phyloP scores from a whole-genome alignment of 805 yeast genomes.

The Lachancea lanzarotensis region DNA sequence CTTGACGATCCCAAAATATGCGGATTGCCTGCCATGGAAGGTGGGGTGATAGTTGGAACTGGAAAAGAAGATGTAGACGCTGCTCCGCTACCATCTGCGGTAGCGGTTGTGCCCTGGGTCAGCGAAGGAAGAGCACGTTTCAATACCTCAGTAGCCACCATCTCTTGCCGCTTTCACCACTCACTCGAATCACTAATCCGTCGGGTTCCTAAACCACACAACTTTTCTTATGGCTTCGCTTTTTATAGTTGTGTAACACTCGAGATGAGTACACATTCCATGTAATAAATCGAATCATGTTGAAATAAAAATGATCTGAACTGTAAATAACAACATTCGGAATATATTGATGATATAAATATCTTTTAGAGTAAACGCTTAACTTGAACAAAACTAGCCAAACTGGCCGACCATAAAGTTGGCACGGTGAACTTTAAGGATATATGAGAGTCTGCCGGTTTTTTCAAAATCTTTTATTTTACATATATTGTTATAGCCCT shows the following conservation, averaged over 20 bases:
- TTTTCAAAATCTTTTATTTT: too few relatives aligned
- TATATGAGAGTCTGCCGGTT: neutral
- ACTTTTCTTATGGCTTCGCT: too few relatives aligned
- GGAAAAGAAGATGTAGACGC: slow-evolving; percentile 8
- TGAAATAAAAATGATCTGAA: too few relatives aligned
- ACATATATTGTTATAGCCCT: too few relatives aligned
- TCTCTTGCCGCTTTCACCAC: neutral
- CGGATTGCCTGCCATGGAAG: slow-evolving; percentile 59
- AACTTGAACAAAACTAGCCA: too few relatives aligned
- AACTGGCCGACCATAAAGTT: too few relatives aligned
- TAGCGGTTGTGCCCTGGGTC: neutral
- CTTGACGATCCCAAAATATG: slow-evolving; percentile 53
- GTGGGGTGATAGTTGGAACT: slow-evolving; percentile 39
- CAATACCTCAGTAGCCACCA: neutral
- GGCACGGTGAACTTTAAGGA: neutral
- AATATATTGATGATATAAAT: too few relatives aligned
- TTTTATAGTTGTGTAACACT: neutral
- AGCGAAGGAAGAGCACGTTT: slow-evolving; percentile 2
- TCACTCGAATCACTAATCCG: neutral
- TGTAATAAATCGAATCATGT: too few relatives aligned
- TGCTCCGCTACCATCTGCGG: neutral
- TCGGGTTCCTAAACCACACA: too few relatives aligned
- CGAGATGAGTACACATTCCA: neutral
- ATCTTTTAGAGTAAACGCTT: too few relatives aligned
- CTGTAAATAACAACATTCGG: too few relatives aligned